Base-by-base conservation (phyloP, 1,139 yeast species). In the Meyerozyma elateridarum region DNA sequence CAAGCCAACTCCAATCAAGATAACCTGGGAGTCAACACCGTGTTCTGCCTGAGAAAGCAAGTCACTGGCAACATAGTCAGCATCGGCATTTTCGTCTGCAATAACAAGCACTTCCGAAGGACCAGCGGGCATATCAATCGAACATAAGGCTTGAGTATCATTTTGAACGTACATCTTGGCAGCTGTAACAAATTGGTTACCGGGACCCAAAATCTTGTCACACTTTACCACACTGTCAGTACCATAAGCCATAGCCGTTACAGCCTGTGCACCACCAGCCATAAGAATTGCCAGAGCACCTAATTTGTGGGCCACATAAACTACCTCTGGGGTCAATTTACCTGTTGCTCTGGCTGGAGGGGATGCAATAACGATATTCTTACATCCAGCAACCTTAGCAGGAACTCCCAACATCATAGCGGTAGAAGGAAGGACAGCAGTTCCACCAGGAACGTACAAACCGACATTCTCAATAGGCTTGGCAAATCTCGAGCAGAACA, bases 231-330 rank as follows among this genome's bases (percentile, higher is more conserved):
- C 83, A 24, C 84, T 64, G 48, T 85, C 87, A 6, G 98, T 93
- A 54, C 99, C 98, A 55, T 91, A 91, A 1, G 98, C 98, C 94
- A 91, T 75, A 3, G 99, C 95, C 27, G 97, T 95, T 35, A 91
- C 85, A 3, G 98, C 99, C 65, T 91, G 99, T 4, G 98, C 98
- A 50, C 99, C 99, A 47, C 98, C 99, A 1, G 98, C 98, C 54
- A 93, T 70, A 4, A 91, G 85, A 51, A 91, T 88, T 46, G 81
- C 75, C 43, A 78, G 72, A 28, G 97, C 97, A 34, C 96, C 96
- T 39, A 91, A 79, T 58, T 87, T 88, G 61, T 87, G 89, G 14
- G 99, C 98, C 34, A 93, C 96, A 49, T 91, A 91, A 4, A 89
- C 96, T 36, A 93, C 96, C 57, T 91, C 99, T 8, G 98, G 98